Base-by-base conservation (phyloP, 2,329 filamentous ascomycete species). In the Colletotrichum sansevieriae region DNA sequence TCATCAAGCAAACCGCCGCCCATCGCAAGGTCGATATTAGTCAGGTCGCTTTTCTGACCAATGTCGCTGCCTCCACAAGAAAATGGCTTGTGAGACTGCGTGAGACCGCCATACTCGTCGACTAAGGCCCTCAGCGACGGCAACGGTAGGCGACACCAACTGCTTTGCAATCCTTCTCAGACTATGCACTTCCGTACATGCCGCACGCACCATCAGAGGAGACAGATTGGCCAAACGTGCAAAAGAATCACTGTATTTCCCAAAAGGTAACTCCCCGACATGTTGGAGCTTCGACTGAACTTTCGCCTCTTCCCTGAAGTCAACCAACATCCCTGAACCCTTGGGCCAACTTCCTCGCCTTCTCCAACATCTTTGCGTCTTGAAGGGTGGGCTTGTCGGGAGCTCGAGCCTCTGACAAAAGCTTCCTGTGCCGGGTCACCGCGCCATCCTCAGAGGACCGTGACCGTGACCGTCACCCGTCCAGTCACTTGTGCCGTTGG, bases 211-310 rank as follows among this genome's bases (percentile, higher is more conserved):
- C 20, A 58, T 20, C 25, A 6, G n/a, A 20, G 37, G 25, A 63
- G 35, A 39, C 22, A 41, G 41, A 55, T 63, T 57, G 58, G 35
- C 52, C 29, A 55, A 47, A 51, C 13, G 39, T 46, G 43, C 46
- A 22, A 41, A 20, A 39, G 37, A 44, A 33, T 37, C 60, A 29
- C 39, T 49, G 43, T 15, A 56, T 35, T 65, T 60, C 65, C 65
- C 55, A 54, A 55, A 59, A 11, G 13, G 49, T 46, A 22, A 69
- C 25, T 56, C 49, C 65, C 47, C 56, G 43, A 69, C 66, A 56
- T 39, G 55, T 61, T 66, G 62, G 62, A 66, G 49, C 66, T 66
- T 66, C 66, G 57, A 69, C 66, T 65, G 66, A 69, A 66, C 62
- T 66, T 65, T 59, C 56, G 37, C 54, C 35, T 58, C 37, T 56